phyloP scores from a whole-genome alignment of 202 grass and related monocot species.

The Alloteropsis angusta region DNA sequence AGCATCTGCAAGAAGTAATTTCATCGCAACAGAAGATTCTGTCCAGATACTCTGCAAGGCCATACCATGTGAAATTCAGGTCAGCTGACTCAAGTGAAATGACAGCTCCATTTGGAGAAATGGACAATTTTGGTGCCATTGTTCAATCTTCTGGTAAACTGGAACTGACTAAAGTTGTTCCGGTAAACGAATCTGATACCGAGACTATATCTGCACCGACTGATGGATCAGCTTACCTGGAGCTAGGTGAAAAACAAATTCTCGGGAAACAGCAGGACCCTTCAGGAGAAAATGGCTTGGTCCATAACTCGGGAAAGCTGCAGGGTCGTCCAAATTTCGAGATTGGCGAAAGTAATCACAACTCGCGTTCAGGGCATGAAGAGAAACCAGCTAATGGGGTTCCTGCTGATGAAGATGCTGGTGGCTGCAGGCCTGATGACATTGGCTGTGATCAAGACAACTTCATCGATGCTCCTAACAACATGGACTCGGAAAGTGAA shows the following conservation, averaged over 20 bases:
- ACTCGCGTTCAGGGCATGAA: constrained; percentile 1
- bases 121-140: constrained; percentile 25
- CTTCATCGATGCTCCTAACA: constrained; percentile 65
- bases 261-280: constrained; percentile 17
- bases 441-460: constrained; percentile 62
- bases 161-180: constrained; percentile 44
- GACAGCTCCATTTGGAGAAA: constrained; percentile 33
- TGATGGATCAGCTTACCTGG: constrained; percentile 19
- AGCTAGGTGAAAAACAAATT: constrained; percentile 25
- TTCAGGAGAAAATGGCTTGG: constrained; percentile 39
- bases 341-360: background rate
- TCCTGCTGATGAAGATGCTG: constrained; percentile 18
- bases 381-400: background rate
- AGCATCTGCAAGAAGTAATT: constrained; percentile 69
- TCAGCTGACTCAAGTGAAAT: constrained; percentile 43
- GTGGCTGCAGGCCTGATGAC: constrained; percentile 42
- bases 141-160: constrained; percentile 24
- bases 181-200: constrained; percentile 34
- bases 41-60: constrained; percentile 41
- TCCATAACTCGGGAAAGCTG: constrained; percentile 32
- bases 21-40: constrained; percentile 66
- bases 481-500: constrained; percentile 46
- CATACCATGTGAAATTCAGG: constrained; percentile 38
- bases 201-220: constrained; percentile 22
- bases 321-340: constrained; percentile 13